Conservation (phyloP, 2,329 filamentous ascomycete species). For the Hymenoscyphus repandus region DNA sequence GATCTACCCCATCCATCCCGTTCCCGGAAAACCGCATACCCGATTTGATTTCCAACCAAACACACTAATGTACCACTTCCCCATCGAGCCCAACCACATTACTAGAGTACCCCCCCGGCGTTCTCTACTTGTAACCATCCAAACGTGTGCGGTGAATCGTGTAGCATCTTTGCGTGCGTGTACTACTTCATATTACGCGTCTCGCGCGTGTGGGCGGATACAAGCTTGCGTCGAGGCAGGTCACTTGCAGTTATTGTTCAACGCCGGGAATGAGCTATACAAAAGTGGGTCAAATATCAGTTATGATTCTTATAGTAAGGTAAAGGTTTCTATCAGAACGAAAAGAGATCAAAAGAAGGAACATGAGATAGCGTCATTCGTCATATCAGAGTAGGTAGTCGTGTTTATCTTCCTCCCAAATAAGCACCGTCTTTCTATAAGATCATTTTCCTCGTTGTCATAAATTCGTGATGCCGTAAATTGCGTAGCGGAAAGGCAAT, state of each 20-base stretch:
- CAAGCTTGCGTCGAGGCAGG: conserved; percentile 25
- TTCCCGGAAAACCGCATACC: background rate
- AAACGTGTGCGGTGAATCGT: background rate
- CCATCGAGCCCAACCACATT: too few species aligned
- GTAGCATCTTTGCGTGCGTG: background rate
- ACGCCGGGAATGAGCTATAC: conserved; percentile 26
- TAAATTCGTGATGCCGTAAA: conserved; percentile 1
- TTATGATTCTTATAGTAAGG: conserved; percentile 24
- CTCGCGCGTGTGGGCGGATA: conserved; percentile 6
- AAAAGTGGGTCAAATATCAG: conserved; percentile 24
- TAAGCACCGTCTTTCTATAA: background rate
- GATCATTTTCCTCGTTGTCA: background rate
- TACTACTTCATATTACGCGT: background rate
- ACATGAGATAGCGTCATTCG: too few species aligned
- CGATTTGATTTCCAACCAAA: background rate
- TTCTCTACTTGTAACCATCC: background rate
- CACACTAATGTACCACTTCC: too few species aligned
- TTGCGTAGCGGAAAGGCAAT: background rate
- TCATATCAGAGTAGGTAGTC: too few species aligned
- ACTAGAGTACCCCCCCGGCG: too few species aligned
- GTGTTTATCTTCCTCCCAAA: conserved; percentile 1
- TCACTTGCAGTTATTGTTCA: conserved; percentile 21
- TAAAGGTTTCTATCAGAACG: conserved; percentile 14
- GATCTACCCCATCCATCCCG: background rate
- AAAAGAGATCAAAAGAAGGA: conserved; percentile 8